Evolutionary conservation across 1,284 basidiomycete species (phyloP).

Genomic region (Irpex sp.): DNA sequence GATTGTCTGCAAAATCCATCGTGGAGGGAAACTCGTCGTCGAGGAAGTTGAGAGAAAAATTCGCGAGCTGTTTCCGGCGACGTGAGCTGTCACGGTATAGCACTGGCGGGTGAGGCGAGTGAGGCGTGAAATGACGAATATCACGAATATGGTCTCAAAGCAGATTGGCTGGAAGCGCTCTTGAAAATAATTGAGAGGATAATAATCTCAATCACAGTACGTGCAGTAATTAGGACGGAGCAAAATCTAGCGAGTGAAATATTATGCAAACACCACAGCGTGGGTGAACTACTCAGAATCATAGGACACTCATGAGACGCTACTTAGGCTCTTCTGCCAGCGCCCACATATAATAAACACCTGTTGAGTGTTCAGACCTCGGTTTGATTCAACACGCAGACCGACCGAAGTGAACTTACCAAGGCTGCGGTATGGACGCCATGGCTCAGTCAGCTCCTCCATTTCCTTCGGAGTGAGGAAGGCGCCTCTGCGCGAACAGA

Average conservation of each 20-base stretch:
- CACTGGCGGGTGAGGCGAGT: background rate
- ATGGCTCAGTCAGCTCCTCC: constrained; percentile 71
- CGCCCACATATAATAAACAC: constrained; percentile 63
- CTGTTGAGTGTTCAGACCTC: constrained; percentile 23
- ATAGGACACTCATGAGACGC: background rate
- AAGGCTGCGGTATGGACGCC: constrained; percentile 79
- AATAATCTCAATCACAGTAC: background rate
- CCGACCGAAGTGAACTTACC: constrained; percentile 39
- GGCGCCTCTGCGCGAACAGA: constrained; percentile 58
- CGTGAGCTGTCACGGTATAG: background rate
- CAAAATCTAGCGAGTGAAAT: background rate
- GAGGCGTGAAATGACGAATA: constrained; percentile 3
- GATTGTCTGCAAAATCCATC: background rate
- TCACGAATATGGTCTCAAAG: background rate
- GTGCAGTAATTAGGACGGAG: background rate
- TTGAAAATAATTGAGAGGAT: background rate
- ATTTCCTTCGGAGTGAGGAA: constrained; percentile 82
- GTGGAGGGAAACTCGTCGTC: background rate
- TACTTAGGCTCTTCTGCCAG: constrained; percentile 37
- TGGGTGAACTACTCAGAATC: no score
- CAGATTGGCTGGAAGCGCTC: background rate
- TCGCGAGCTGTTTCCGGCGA: background rate
- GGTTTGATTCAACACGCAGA: background rate
- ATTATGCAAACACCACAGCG: background rate
- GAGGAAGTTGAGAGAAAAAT: background rate